These are phyloP conservation scores for Exidia glandulosa DNA, from an alignment of 768 basidiomycete genomes.

Conservation along the genomic window DNA sequence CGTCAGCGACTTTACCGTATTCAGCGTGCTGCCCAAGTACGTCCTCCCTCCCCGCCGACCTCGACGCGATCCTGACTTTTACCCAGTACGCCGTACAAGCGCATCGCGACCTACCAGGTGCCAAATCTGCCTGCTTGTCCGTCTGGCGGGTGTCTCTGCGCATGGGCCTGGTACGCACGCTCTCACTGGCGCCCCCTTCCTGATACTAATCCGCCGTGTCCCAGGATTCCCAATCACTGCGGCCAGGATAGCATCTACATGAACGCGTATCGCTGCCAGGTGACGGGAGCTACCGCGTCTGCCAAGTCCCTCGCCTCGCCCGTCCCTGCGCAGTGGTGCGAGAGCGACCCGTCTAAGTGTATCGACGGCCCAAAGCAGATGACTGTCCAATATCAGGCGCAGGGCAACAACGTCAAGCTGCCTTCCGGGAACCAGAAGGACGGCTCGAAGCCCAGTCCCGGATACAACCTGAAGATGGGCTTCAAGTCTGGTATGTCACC, in stretches of 20 bases:
- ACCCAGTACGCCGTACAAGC: no score
- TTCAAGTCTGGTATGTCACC: background rate
- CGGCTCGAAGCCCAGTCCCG: slow-evolving; percentile 1
- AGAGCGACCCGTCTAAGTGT: background rate
- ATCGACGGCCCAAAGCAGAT: slow-evolving; percentile 4
- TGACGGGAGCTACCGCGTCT: background rate
- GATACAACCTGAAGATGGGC: background rate
- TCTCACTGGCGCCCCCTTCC: background rate
- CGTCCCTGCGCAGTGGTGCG: slow-evolving; percentile 3
- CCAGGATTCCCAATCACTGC: background rate
- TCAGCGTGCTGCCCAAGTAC: no score
- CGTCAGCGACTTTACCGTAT: no score
- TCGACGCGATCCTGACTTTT: no score
- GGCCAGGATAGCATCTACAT: slow-evolving; percentile 5
- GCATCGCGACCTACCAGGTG: slow-evolving; percentile 2
- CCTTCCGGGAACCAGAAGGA: background rate
- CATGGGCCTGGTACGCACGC: no score
- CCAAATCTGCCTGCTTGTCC: slow-evolving; percentile 4
- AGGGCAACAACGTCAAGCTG: slow-evolving; percentile 3
- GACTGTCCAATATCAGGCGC: slow-evolving; percentile 2
- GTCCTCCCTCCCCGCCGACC: no score
- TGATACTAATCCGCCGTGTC: background rate
- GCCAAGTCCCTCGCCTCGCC: background rate
- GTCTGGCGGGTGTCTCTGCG: slow-evolving; percentile 3
- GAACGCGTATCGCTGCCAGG: slow-evolving; percentile 2